These are phyloP conservation scores for Ophiostoma sp. DNA, from an alignment of 2,329 filamentous ascomycete genomes.

Conservation along the genomic window DNA sequence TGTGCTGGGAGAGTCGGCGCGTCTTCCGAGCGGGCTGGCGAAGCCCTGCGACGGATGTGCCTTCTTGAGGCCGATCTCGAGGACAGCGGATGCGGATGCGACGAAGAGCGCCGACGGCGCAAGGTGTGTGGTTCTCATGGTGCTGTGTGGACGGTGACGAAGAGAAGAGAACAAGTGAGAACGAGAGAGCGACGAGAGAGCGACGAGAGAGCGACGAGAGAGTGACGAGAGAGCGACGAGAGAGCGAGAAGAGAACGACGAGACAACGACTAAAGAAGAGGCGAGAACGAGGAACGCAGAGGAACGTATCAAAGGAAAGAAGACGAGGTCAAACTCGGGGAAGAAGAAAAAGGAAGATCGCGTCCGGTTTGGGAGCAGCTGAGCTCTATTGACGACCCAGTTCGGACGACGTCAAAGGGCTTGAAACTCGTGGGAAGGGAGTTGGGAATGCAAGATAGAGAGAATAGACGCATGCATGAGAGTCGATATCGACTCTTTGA, in stretches of 20 bases:
- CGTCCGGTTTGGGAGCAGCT: constrained; percentile 2
- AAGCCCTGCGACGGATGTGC: constrained; percentile 22
- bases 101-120: constrained; percentile 17
- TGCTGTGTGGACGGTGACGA: background rate
- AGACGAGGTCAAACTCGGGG: background rate
- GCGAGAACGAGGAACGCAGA: background rate
- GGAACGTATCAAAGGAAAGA: background rate
- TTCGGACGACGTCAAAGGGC: constrained; percentile 5
- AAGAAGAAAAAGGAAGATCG: constrained; percentile 8
- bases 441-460: background rate
- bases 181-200: background rate
- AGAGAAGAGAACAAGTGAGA: background rate
- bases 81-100: constrained; percentile 21
- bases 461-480: background rate
- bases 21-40: constrained; percentile 25
- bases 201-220: background rate
- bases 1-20: constrained; percentile 26
- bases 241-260: background rate
- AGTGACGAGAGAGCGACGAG: background rate
- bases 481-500: too few relatives aligned
- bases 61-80: constrained; percentile 27
- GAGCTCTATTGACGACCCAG: constrained; percentile 3
- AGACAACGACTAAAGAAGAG: background rate
- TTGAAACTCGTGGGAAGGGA: constrained; percentile 1
- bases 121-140: constrained; percentile 9